phyloP scores from a whole-genome alignment of 495 filamentous ascomycete species.

The Chaetomium tenue region DNA sequence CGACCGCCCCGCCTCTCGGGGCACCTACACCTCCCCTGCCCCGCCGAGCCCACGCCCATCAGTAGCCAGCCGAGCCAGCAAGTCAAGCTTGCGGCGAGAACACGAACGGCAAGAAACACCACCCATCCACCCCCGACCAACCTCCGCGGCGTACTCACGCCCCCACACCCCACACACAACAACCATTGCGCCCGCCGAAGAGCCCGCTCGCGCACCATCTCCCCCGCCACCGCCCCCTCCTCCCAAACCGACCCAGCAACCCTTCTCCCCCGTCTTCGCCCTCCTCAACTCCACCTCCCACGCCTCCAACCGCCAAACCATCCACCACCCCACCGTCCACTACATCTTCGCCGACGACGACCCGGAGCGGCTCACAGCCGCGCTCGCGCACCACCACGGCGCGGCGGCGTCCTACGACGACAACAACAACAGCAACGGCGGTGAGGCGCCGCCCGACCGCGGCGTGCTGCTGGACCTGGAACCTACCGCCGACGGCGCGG shows the following conservation, averaged over 20 bases:
- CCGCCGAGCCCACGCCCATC: constrained; percentile 34
- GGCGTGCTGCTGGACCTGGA: constrained; percentile 57
- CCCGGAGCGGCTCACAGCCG: constrained; percentile 59
- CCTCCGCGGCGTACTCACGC: constrained; percentile 23
- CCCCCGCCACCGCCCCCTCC: constrained; percentile 11
- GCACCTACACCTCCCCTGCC: constrained; percentile 24
- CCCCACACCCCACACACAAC: constrained; percentile 21
- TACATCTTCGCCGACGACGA: constrained; percentile 88
- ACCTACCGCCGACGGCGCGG: constrained; percentile 47
- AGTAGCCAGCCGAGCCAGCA: constrained; percentile 30
- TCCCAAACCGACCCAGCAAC: constrained; percentile 13
- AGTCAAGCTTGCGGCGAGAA: constrained; percentile 35
- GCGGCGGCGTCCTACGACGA: neutral
- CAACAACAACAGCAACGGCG: constrained; percentile 1
- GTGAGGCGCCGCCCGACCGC: constrained; percentile 45
- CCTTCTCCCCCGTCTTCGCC: constrained; percentile 65
- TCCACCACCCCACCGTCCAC: constrained; percentile 76
- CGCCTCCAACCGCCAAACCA: constrained; percentile 37
- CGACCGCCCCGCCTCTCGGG: constrained; percentile 30
- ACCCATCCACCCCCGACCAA: constrained; percentile 19
- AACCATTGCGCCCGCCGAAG: constrained; percentile 7
- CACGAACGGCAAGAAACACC: constrained; percentile 26
- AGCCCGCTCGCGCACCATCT: constrained; percentile 5
- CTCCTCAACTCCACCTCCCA: constrained; percentile 54
- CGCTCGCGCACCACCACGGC: constrained; percentile 43